Percentiles rank a stretch among this genome's conserved stretches.
These are phyloP conservation scores for Claviceps maximensis DNA, from an alignment of 2,329 filamentous ascomycete genomes.

Conservation along the genomic window DNA sequence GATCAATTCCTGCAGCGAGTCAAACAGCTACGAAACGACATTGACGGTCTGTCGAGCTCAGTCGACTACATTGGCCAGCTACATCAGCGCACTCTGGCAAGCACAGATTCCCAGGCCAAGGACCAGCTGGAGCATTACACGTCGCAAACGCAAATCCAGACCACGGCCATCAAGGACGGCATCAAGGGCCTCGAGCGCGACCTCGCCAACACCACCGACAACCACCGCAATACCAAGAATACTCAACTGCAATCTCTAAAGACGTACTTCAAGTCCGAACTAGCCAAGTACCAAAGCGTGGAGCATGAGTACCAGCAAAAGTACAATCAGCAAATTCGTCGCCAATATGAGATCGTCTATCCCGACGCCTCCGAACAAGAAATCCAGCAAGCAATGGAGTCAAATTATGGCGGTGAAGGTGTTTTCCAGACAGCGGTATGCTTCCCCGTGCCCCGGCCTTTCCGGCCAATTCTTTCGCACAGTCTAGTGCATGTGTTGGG, in stretches of 20 bases:
- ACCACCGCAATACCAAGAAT: conserved; percentile 51
- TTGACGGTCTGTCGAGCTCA: conserved; percentile 51
- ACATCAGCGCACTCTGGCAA: conserved; percentile 59
- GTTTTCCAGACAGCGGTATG: conserved; percentile 73
- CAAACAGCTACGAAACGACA: conserved; percentile 52
- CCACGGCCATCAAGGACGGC: conserved; percentile 64
- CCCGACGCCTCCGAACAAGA: conserved; percentile 65
- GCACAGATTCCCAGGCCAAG: conserved; percentile 43
- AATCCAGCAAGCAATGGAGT: conserved; percentile 53
- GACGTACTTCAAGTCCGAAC: conserved; percentile 56
- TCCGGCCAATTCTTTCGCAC: neutral
- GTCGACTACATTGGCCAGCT: conserved; percentile 55
- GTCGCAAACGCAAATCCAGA: conserved; percentile 56
- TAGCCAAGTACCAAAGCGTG: conserved; percentile 57
- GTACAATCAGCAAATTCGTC: conserved; percentile 64
- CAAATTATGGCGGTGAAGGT: conserved; percentile 65
- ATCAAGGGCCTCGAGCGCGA: conserved; percentile 66
- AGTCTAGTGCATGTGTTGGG: neutral
- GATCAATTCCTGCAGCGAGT: conserved; percentile 57
- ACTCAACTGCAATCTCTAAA: conserved; percentile 58
- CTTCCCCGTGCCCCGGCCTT: neutral
- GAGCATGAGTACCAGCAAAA: conserved; percentile 58
- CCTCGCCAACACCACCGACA: conserved; percentile 46
- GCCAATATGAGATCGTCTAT: conserved; percentile 73
- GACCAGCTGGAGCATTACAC: conserved; percentile 54